Conservation (phyloP, 768 basidiomycete species). For the Termitomyces sp. region DNA sequence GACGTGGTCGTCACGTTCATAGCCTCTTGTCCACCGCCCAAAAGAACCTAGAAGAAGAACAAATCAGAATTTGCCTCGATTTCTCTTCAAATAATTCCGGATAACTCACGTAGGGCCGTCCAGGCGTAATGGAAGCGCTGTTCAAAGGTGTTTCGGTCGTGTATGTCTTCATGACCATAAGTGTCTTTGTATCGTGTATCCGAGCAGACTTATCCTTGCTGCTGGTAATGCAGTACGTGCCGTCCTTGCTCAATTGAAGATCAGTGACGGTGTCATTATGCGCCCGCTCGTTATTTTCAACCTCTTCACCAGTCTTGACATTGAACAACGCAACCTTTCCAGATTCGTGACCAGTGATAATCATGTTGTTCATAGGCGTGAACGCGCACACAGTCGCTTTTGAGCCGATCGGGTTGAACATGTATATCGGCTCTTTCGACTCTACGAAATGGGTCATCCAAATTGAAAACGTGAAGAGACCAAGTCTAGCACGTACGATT, state of each 20-base stretch:
- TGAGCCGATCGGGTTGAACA: conserved; percentile 87
- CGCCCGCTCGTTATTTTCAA: conserved; percentile 78
- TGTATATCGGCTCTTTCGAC: conserved; percentile 62
- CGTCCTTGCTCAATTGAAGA: conserved; percentile 83
- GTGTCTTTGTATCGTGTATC: conserved; percentile 85
- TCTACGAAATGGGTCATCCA: conserved; percentile 39
- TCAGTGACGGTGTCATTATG: conserved; percentile 88
- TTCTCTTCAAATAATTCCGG: neutral
- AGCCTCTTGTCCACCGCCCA: conserved; percentile 97
- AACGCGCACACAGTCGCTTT: conserved; percentile 98
- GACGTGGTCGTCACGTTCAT: conserved; percentile 97
- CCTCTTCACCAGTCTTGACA: conserved; percentile 79
- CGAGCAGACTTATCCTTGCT: conserved; percentile 96
- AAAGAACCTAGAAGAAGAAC: conserved; percentile 51
- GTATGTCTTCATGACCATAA: conserved; percentile 91
- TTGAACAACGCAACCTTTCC: conserved; percentile 94
- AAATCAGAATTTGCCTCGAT: neutral
- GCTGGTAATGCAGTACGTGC: conserved; percentile 93
- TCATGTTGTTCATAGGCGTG: conserved; percentile 66
- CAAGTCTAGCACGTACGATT: conserved; percentile 55
- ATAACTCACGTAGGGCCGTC: conserved; percentile 71
- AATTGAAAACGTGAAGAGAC: neutral
- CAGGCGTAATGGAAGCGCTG: conserved; percentile 82
- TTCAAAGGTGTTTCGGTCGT: conserved; percentile 93
- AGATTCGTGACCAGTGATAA: conserved; percentile 95